Percentiles rank a stretch among this genome's conserved stretches.
phyloP scores from a whole-genome alignment of 441 rosid species.

The Erodium texanum region DNA sequence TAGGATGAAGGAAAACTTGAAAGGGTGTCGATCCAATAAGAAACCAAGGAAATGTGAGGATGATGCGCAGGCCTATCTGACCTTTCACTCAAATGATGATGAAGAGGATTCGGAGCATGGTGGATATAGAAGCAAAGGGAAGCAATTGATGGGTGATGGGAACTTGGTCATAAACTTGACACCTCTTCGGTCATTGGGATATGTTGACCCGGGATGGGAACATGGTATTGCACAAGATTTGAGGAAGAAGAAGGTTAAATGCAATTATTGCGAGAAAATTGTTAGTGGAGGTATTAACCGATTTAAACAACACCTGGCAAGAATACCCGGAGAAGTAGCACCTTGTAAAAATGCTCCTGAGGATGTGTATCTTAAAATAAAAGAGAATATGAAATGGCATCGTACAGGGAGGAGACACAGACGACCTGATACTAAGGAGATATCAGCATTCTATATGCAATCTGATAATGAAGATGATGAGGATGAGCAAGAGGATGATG shows the following conservation, averaged over 20 bases:
- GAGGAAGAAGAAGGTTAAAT: constrained; percentile 81
- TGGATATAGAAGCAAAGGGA: constrained; percentile 40
- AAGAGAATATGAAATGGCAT: constrained; percentile 98
- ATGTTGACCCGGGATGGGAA: constrained; percentile 98
- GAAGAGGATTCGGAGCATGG: constrained; percentile 28
- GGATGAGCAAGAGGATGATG: constrained; percentile 40
- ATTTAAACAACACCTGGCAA: constrained; percentile 90
- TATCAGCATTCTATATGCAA: constrained; percentile 36
- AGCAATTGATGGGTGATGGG: constrained; percentile 38
- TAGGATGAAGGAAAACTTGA: constrained; percentile 65
- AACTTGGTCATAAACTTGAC: constrained; percentile 36
- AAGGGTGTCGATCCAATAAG: constrained; percentile 54
- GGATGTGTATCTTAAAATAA: constrained; percentile 75
- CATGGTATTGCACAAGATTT: constrained; percentile 87
- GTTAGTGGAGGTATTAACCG: constrained; percentile 93
- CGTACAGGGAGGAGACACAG: constrained; percentile 74
- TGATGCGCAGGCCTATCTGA: constrained; percentile 35
- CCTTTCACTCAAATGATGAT: constrained; percentile 34
- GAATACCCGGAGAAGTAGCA: constrained; percentile 94
- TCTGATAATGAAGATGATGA: constrained; percentile 68
- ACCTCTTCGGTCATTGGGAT: constrained; percentile 67
- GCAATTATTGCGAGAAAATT: constrained; percentile 77
- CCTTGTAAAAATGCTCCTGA: constrained; percentile 85
- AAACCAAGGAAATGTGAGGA: constrained; percentile 45
- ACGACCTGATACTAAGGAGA: constrained; percentile 47